Conservation (phyloP, 2,329 filamentous ascomycete genomes). For the Xylariales sp. region DNA sequence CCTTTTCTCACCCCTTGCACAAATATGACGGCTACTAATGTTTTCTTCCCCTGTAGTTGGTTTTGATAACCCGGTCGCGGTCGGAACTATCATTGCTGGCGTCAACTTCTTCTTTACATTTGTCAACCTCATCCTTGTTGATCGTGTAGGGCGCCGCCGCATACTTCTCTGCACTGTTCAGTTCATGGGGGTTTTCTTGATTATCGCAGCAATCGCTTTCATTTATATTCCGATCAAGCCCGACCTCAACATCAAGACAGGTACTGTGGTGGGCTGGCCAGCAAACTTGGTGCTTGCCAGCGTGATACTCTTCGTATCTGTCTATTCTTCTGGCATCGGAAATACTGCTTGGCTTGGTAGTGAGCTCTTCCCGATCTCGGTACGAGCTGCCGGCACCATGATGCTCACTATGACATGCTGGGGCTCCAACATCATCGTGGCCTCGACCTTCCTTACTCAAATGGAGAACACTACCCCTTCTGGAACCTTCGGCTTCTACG, state of each 20-base stretch:
- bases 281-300: neutral
- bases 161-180: conserved; percentile 3
- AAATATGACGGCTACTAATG: neutral
- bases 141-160: neutral
- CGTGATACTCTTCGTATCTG: conserved; percentile 3
- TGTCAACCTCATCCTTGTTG: conserved; percentile 4
- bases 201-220: conserved; percentile 2
- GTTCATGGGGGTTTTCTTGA: conserved; percentile 5
- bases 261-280: neutral
- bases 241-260: neutral
- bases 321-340: conserved; percentile 3
- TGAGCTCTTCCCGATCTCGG: conserved; percentile 2
- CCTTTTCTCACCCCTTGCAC: too few species aligned
- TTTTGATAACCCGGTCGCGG: conserved; percentile 3
- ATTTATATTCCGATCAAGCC: neutral
- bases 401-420: conserved; percentile 6
- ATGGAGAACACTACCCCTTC: conserved; percentile 6
- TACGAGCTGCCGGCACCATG: conserved; percentile 4
- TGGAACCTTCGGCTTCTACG: conserved; percentile 4
- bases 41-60: neutral
- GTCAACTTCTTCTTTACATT: conserved; percentile 6
- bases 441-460: conserved; percentile 3
- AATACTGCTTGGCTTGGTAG: conserved; percentile 5
- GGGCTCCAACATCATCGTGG: conserved; percentile 3
- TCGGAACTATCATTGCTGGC: conserved; percentile 5